These are phyloP conservation scores for Diacronema lutheri DNA, from an alignment of 78 protist genomes.

Conservation along the genomic window DNA sequence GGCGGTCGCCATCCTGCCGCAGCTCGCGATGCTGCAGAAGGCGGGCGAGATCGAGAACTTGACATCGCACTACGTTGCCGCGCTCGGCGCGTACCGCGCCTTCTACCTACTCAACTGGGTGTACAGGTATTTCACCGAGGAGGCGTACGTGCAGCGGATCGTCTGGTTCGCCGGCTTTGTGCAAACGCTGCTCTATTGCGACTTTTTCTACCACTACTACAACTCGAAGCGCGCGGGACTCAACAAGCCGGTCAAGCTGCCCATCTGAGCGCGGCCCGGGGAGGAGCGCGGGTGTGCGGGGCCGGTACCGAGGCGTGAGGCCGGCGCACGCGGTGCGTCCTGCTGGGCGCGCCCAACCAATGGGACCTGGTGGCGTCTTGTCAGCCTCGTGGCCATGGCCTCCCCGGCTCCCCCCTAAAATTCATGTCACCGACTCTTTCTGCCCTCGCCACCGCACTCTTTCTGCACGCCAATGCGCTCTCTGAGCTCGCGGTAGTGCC, in stretches of 20 bases:
- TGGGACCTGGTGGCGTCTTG: too few relatives aligned
- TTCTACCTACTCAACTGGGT: conserved; percentile 94
- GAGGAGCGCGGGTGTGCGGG: too few relatives aligned
- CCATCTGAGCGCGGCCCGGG: not conserved
- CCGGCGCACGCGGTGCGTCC: too few relatives aligned
- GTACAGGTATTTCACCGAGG: conserved; percentile 75
- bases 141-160: conserved; percentile 52
- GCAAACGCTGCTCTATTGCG: conserved; percentile 81
- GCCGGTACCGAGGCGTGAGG: too few relatives aligned
- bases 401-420: too few relatives aligned
- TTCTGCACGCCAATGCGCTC: too few relatives aligned
- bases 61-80: conserved; percentile 46
- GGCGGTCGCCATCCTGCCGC: conserved; percentile 96
- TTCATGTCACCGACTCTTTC: too few relatives aligned
- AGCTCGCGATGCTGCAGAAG: conserved; percentile 75
- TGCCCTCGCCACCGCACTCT: too few relatives aligned
- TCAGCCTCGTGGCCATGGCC: too few relatives aligned
- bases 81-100: conserved; percentile 82
- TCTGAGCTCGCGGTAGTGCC: too few relatives aligned
- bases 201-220: conserved; percentile 91
- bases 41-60: conserved; percentile 55
- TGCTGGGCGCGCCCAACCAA: too few relatives aligned
- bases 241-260: conserved; percentile 8
- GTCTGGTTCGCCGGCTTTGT: conserved; percentile 75
- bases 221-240: not conserved